Evolutionary conservation across 163 green algal species (phyloP).

Genomic region (Coccomyxa subellipsoidea): DNA sequence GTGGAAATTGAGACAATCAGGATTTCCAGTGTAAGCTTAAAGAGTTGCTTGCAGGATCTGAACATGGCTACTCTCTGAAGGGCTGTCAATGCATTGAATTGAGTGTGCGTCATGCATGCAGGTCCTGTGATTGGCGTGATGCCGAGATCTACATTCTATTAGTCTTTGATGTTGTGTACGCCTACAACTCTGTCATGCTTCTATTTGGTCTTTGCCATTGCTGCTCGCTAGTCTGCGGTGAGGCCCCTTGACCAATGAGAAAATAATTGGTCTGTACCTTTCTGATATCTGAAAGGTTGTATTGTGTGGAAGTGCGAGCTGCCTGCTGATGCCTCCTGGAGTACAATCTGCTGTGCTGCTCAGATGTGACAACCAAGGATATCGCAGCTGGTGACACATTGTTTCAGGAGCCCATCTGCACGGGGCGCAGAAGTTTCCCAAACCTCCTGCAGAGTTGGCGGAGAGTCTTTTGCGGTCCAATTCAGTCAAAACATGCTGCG

Average conservation of each 20-base stretch:
- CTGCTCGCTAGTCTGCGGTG: slow-evolving; percentile 12
- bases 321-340: not conserved
- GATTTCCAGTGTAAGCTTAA: slow-evolving; percentile 25
- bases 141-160: slow-evolving; percentile 40
- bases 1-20: slow-evolving; percentile 23
- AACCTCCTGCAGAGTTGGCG: not conserved
- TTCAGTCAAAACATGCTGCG: not conserved
- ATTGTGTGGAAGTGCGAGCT: not conserved
- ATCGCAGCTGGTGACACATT: slow-evolving; percentile 13
- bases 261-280: not conserved
- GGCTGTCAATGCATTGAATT: not conserved
- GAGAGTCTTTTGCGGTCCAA: not conserved
- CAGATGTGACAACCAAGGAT: slow-evolving; percentile 45
- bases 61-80: not conserved
- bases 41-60: not conserved
- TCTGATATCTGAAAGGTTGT: not conserved
- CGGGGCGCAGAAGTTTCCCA: slow-evolving; percentile 12
- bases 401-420: slow-evolving; percentile 22
- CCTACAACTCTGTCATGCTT: slow-evolving; percentile 38
- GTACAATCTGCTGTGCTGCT: not conserved
- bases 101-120: not conserved
- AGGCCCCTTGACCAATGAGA: slow-evolving; percentile 20
- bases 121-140: slow-evolving; percentile 16
- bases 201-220: slow-evolving; percentile 41
- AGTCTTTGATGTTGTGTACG: slow-evolving; percentile 27